phyloP scores from a whole-genome alignment of 345 rosid species.

The Durio zibethinus region DNA sequence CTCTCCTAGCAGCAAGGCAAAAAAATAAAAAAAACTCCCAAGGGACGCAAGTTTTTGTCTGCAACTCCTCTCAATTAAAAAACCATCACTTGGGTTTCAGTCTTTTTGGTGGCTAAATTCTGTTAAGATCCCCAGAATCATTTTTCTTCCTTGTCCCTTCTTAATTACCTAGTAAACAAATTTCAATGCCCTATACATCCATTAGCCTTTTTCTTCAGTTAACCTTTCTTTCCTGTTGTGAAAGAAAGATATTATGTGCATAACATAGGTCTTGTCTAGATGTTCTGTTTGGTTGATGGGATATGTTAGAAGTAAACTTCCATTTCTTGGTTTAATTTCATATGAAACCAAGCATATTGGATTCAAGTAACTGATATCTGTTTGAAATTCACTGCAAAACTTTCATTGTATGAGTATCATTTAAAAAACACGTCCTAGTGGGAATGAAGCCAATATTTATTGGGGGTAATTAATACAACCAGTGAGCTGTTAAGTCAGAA shows the following conservation, averaged over 20 bases:
- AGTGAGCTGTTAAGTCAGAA: neutral
- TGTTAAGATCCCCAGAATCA: conserved; percentile 27
- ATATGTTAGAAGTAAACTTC: neutral
- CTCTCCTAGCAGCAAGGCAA: conserved; percentile 39
- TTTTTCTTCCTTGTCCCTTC: conserved; percentile 8
- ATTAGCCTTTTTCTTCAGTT: neutral
- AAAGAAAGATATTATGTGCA: neutral
- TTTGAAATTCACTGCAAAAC: neutral
- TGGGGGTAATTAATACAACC: neutral
- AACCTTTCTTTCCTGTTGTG: neutral
- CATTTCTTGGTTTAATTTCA: neutral
- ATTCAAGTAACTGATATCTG: neutral
- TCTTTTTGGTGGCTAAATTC: conserved; percentile 20
- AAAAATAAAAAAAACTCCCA: neutral
- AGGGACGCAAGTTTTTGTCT: conserved; percentile 26
- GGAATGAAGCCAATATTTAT: neutral
- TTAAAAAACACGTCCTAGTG: neutral
- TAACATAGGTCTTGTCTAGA: neutral
- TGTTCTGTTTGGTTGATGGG: neutral
- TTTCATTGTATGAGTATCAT: neutral
- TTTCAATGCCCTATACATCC: neutral
- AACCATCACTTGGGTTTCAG: conserved; percentile 30
- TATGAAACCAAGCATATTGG: neutral
- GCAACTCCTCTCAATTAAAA: conserved; percentile 11
- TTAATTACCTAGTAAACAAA: neutral